phyloP scores from a whole-genome alignment of 805 yeast genomes.

The Metschnikowia hibisci region DNA sequence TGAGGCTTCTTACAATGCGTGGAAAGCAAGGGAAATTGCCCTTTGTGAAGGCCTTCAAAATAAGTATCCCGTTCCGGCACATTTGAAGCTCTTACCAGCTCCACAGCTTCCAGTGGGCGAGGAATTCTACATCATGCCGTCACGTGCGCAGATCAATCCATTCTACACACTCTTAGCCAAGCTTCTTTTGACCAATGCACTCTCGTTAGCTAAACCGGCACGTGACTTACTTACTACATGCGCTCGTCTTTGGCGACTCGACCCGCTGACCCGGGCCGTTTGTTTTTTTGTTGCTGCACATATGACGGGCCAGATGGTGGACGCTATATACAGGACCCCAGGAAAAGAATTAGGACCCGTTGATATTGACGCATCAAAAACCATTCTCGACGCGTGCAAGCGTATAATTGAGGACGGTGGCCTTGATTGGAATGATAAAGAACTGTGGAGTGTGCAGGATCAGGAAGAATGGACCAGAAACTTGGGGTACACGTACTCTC shows the following conservation, averaged over 20 bases:
- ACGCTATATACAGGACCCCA: constrained; percentile 18
- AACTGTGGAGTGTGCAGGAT: constrained; percentile 39
- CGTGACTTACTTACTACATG: constrained; percentile 42
- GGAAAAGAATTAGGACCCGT: constrained; percentile 29
- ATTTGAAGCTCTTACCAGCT: constrained; percentile 26
- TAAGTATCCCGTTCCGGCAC: constrained; percentile 33
- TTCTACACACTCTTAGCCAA: constrained; percentile 39
- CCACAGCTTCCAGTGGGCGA: constrained; percentile 34
- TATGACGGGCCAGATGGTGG: constrained; percentile 28
- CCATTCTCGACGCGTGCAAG: constrained; percentile 28
- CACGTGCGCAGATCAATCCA: constrained; percentile 31
- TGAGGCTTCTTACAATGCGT: constrained; percentile 23
- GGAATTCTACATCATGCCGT: constrained; percentile 37
- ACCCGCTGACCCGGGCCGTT: constrained; percentile 45
- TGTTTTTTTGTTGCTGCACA: constrained; percentile 49
- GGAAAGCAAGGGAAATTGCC: constrained; percentile 30
- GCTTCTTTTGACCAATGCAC: constrained; percentile 34
- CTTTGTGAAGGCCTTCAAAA: constrained; percentile 22
- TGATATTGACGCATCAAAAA: constrained; percentile 23
- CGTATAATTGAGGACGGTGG: constrained; percentile 30
- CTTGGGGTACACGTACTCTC: constrained; percentile 43
- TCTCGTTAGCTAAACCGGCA: constrained; percentile 34
- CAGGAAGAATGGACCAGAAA: constrained; percentile 48
- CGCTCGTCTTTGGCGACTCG: constrained; percentile 57
- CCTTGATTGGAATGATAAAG: constrained; percentile 30